Base-by-base conservation (phyloP, 116 monocot species). In the Posidonia oceanica region DNA sequence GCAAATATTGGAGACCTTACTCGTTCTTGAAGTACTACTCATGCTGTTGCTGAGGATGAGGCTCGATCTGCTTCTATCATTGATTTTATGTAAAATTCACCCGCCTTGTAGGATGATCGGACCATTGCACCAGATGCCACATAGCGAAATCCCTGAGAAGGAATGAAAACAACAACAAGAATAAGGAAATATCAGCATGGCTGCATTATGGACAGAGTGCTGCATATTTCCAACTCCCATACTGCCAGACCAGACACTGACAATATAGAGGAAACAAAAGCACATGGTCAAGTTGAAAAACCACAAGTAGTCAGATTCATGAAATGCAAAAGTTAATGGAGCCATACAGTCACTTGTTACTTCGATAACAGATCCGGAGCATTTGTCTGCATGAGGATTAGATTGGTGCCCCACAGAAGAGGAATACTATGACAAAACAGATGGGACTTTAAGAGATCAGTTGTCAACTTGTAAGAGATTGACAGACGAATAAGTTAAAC, bases 101-200 rank as follows among this genome's bases (percentile, higher is more conserved):
- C 91, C 3, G 95, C 91, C 84, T 95, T 95, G 75, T 95, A 95
- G 5, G 95, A 95, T 8, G 91, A 95, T 36, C 95, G 76, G 20
- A 95, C 91, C 95, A 95, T 86, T 20, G 91, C 88, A 14, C 95
- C 91, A 36, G 95, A 91, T 36, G 94, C 94, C 72, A 95, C 86
- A 52, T 91, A 95, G 4, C 91, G 80, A 69, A 95, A 95, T 71
- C 91, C 94, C 91, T 95, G 79, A 17, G 15, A 71, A 67, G 37
- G 48, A 57, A 74, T 29, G 57, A 70, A 57, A 39, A 38, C 29
- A 70, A 7, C 0, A 21, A 14, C n/a, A 51, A 57, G 5, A 18
- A 58, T 11, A 16, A 39, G 21, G 51, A 67, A 51, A 67, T 48
- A 67, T 51, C 17, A 36, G 3, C 61, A 29, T 61, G 12, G 4